Evolutionary conservation across 2,329 filamentous ascomycete genomes (phyloP).

Genomic region (Alternaria infectoria): DNA sequence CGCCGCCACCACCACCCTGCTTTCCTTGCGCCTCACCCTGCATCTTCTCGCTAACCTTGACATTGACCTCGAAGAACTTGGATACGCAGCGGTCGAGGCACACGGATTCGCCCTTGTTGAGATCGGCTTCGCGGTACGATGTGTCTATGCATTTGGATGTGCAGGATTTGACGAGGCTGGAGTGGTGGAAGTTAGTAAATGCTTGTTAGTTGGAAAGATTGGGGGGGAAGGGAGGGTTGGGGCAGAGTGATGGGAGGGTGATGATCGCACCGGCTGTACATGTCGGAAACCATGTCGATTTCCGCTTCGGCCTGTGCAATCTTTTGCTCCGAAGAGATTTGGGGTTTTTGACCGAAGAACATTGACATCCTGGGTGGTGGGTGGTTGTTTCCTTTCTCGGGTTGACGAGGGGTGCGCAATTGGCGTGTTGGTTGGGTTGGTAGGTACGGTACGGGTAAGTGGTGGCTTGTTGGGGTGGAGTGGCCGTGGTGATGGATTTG

Average conservation of each 20-base stretch:
- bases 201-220: neutral
- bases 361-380: constrained; percentile 41
- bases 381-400: neutral
- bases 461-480: neutral
- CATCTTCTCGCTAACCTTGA: constrained; percentile 97
- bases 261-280: constrained; percentile 97
- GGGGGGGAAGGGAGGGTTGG: no score
- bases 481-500: neutral
- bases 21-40: constrained; percentile 80
- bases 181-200: neutral
- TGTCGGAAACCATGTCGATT: constrained; percentile 96
- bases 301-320: constrained; percentile 95
- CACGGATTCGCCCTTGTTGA: constrained; percentile 98
- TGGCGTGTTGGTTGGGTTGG: neutral
- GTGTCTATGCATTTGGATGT: constrained; percentile 90
- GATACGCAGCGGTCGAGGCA: constrained; percentile 96
- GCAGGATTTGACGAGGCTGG: constrained; percentile 85
- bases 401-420: neutral
- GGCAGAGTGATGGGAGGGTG: no score
- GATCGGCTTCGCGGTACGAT: constrained; percentile 92
- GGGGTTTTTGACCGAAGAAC: constrained; percentile 68
- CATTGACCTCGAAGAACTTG: constrained; percentile 98
- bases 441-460: neutral
- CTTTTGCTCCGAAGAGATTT: constrained; percentile 95
- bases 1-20: constrained; percentile 25